These are phyloP conservation scores for Knoxdaviesia capensis DNA, from an alignment of 2,329 filamentous ascomycete genomes.

Conservation along the genomic window DNA sequence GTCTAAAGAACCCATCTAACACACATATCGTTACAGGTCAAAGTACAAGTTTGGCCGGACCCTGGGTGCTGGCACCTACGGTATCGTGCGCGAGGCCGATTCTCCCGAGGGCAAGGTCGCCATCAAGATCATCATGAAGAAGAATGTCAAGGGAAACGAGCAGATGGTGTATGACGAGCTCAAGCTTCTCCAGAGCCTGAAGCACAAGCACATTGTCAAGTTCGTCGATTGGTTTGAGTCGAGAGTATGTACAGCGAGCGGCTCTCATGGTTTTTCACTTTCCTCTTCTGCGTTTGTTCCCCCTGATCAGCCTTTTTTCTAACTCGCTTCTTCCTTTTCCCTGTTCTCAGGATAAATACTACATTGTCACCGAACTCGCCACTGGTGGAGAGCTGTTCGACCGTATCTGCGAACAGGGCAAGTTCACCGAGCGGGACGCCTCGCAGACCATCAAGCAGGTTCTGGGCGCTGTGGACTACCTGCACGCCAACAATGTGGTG, in stretches of 20 bases:
- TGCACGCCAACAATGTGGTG: constrained; percentile 87
- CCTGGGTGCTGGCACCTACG: constrained; percentile 91
- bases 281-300: not conserved
- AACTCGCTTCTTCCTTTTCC: not conserved
- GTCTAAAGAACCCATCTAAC: constrained; percentile 1
- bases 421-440: constrained; percentile 96
- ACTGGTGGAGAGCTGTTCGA: constrained; percentile 95
- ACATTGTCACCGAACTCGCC: constrained; percentile 92
- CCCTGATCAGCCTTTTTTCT: not conserved
- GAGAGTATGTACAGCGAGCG: constrained; percentile 36
- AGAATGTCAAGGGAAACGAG: constrained; percentile 96
- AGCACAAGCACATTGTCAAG: constrained; percentile 88
- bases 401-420: constrained; percentile 92
- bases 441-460: constrained; percentile 91
- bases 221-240: constrained; percentile 99
- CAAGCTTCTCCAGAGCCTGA: constrained; percentile 73
- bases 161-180: constrained; percentile 98
- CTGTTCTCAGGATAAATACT: constrained; percentile 73
- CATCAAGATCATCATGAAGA: constrained; percentile 98
- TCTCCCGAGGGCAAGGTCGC: constrained; percentile 69
- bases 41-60: constrained; percentile 87
- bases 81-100: constrained; percentile 91
- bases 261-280: not conserved
- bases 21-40: constrained; percentile 29
- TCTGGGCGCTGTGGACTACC: constrained; percentile 75